Base-by-base conservation (phyloP, 2,329 filamentous ascomycete genomes). In the Phyllosticta capitalensis region DNA sequence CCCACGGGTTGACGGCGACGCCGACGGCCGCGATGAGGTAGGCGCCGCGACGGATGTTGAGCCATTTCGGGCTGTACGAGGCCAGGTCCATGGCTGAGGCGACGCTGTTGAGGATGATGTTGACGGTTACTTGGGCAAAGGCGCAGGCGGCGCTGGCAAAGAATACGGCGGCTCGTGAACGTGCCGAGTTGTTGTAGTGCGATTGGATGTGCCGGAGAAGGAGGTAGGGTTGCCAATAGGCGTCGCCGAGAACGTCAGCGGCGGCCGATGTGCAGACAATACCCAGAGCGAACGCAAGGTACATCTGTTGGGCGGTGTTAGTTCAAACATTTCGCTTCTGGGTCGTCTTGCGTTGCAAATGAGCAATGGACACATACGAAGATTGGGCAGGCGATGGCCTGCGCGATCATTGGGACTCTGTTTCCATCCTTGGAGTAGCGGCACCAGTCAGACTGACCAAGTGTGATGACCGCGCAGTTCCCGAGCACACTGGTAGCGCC, bases 401-500 rank as follows among this genome's bases (percentile, higher is more conserved):
- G 38, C 38, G 38, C 38, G 38, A 45, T 45, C 38, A 45, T 45
- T 6, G 38, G 38, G 2, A 45, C 14, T 45, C n/a, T 45, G 38
- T 45, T 45, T 3, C 38, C 38, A 14, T 45, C 38, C n/a, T 7
- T 3, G n/a, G 38, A 45, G 38, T n/a, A 45, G 38, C 38, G 38
- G 38, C 38, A 45, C 38, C 38, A 45, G 38, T 45, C 38, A n/a
- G 38, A 45, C 38, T 45, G 38, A n/a, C 38, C 38, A 3, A 45
- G 38, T 2, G 38, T 45, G 38, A 45, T 45, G 38, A 56, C 58
- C 6, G 61, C 58, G 10, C 38, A 57, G 38, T 48, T 30, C 10
- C 61, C 61, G 9, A 60, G 53, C 14, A 74, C 70, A 0, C 72
- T 73, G 7, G 73, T 76, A 51, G 77, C 70, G 10, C 74, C 75